Evolutionary conservation across 352 stramenopile genomes (phyloP).

Genomic region (Pythium phragmiticola): DNA sequence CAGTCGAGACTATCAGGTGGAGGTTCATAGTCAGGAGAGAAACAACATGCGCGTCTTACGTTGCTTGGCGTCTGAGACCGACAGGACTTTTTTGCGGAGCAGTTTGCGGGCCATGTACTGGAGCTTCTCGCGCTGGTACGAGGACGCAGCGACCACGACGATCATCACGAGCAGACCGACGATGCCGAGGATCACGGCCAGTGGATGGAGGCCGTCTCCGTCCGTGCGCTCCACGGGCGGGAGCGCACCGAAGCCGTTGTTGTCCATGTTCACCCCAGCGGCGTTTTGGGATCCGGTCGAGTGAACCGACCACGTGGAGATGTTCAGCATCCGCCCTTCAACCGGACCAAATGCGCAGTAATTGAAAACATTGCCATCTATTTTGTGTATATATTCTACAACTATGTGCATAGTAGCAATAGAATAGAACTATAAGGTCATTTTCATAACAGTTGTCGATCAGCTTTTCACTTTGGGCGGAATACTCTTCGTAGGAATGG

Average conservation of each 20-base stretch:
- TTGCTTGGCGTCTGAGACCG: slow-evolving; percentile 43
- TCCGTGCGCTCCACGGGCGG: slow-evolving; percentile 1
- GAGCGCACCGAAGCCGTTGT: slow-evolving; percentile 8
- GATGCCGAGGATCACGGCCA: slow-evolving; percentile 63
- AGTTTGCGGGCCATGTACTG: slow-evolving; percentile 81
- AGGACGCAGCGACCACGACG: slow-evolving; percentile 66
- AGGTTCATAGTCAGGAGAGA: neutral
- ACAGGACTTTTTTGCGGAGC: slow-evolving; percentile 63
- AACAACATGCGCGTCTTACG: slow-evolving; percentile 22
- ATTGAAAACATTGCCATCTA: neutral
- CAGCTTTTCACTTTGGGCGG: neutral
- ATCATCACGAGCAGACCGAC: slow-evolving; percentile 58
- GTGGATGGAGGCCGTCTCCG: slow-evolving; percentile 45
- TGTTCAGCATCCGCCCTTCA: slow-evolving; percentile 17
- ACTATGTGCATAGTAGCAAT: neutral
- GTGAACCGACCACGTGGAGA: slow-evolving; percentile 16
- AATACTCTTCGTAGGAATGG: slow-evolving; percentile 3
- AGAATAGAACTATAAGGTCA: neutral
- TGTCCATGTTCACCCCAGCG: neutral
- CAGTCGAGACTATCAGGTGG: neutral
- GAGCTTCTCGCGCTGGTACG: slow-evolving; percentile 76
- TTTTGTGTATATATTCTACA: neutral
- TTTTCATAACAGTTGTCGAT: too few relatives aligned
- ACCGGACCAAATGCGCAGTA: neutral
- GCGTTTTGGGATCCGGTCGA: neutral